phyloP scores from a whole-genome alignment of 106 monocot genomes.

The Dactylorhiza incarnata region DNA sequence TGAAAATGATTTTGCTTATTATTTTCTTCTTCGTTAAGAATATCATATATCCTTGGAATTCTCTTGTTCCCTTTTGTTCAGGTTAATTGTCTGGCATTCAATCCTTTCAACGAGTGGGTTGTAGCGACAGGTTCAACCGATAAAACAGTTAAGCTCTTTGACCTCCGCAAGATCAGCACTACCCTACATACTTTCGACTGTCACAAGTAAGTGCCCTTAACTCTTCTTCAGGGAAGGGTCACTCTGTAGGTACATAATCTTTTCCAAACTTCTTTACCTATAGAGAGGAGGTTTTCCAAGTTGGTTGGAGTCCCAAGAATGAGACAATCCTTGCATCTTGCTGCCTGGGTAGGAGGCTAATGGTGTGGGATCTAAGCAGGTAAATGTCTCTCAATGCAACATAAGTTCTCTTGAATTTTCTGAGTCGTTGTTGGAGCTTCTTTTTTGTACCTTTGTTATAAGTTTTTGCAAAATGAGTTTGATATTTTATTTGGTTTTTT shows the following conservation, averaged over 20 bases:
- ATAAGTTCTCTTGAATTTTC: background rate
- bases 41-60: background rate
- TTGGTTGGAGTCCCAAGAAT: slow-evolving; percentile 97
- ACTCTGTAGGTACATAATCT: background rate
- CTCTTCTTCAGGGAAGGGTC: background rate
- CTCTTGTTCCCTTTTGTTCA: slow-evolving; percentile 13
- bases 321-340: slow-evolving; percentile 96
- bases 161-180: slow-evolving; percentile 75
- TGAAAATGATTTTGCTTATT: background rate
- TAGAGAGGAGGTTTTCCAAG: slow-evolving; percentile 99
- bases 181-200: slow-evolving; percentile 75
- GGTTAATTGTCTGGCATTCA: slow-evolving; percentile 98
- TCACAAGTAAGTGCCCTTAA: slow-evolving; percentile 61
- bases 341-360: slow-evolving; percentile 92
- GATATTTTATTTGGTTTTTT: background rate
- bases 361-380: slow-evolving; percentile 99
- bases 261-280: background rate
- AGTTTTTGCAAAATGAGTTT: background rate
- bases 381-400: slow-evolving; percentile 10
- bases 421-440: background rate
- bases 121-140: slow-evolving; percentile 98
- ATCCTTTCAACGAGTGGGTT: slow-evolving; percentile 99
- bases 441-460: background rate
- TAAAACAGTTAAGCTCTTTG: slow-evolving; percentile 98
- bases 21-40: background rate